Base-by-base conservation (phyloP, 78 protist genomes). In the Tieghemostelium lacteum region DNA sequence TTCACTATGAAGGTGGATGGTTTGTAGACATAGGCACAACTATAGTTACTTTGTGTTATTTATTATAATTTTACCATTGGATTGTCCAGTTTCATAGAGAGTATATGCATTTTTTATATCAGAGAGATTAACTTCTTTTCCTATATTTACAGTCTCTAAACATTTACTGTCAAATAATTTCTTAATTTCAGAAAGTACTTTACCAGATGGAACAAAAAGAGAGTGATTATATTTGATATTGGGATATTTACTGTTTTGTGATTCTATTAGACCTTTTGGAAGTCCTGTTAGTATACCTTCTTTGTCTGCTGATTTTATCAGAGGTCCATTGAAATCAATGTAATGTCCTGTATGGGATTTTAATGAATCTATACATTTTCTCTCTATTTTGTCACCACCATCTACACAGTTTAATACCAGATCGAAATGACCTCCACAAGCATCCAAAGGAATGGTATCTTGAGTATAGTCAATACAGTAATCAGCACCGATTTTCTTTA, bases 1-100 rank as follows among this genome's bases (percentile, higher is more conserved):
- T n/a, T n/a, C n/a, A n/a, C n/a, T n/a, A n/a, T n/a, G n/a, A n/a
- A n/a, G n/a, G n/a, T n/a, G n/a, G n/a, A n/a, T n/a, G n/a, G n/a
- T n/a, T n/a, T n/a, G n/a, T n/a, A n/a, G n/a, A n/a, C n/a, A 55
- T 55, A 55, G 7, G 3, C 17, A 55, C 22, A 20, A 20, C 20
- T 55, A 58, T 17, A 10, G 20, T 73, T 54, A 31, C 54, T 19
- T 22, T 37, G 26, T 6, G 40, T 57, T 28, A 50, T 63, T 58
- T 31, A 77, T 64, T 34, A 77, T 61, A 37, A 77, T 37, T 54
- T 77, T 77, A 19, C 88, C 88, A 77, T 77, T 77, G 63, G 88
- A 49, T 64, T 54, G 45, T 50, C 74, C 72, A 52, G 45, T 33
- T 54, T 66, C 60, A 54, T 31, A 77, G 37, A 20, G 65, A 22